Evolutionary conservation across 2,329 filamentous ascomycete genomes (phyloP).

Genomic region (Pseudogymnoascus sp.): DNA sequence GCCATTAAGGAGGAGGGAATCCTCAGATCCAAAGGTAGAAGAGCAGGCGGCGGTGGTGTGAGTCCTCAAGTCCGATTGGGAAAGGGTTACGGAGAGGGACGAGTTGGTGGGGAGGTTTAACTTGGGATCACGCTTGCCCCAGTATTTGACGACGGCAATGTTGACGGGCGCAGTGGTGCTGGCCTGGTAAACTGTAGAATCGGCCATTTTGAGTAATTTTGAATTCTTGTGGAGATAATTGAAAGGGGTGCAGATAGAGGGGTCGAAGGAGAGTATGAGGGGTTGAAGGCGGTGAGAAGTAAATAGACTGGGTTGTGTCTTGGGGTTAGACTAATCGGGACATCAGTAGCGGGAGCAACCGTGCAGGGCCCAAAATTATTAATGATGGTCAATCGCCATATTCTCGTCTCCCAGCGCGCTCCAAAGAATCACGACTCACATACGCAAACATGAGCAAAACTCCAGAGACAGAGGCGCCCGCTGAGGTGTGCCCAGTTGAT

Average conservation of each 20-base stretch:
- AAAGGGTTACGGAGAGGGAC: slow-evolving; percentile 92
- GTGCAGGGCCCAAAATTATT: slow-evolving; percentile 8
- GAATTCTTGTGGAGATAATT: background rate
- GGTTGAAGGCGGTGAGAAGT: slow-evolving; percentile 4
- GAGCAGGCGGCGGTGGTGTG: slow-evolving; percentile 94
- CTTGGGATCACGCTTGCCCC: slow-evolving; percentile 91
- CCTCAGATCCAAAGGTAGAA: slow-evolving; percentile 52
- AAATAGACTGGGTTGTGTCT: background rate
- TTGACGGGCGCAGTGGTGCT: slow-evolving; percentile 97
- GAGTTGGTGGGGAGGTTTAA: slow-evolving; percentile 97
- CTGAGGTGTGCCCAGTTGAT: slow-evolving; percentile 72
- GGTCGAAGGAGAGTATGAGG: background rate
- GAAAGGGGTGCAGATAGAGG: background rate
- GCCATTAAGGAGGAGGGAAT: slow-evolving; percentile 79
- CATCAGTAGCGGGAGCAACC: slow-evolving; percentile 5
- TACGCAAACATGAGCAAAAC: slow-evolving; percentile 5
- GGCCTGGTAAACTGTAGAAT: slow-evolving; percentile 63
- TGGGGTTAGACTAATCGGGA: background rate
- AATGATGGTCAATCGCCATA: background rate
- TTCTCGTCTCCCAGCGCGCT: slow-evolving; percentile 1
- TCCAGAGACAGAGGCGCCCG: slow-evolving; percentile 15
- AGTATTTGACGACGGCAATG: slow-evolving; percentile 98
- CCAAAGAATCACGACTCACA: slow-evolving; percentile 1
- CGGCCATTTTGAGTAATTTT: slow-evolving; percentile 23
- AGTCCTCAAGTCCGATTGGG: slow-evolving; percentile 85